Percentiles rank a stretch among this genome's conserved stretches.
Evolutionary conservation across 805 yeast species (phyloP).

Genomic region (Wickerhamomyces pijperi): DNA sequence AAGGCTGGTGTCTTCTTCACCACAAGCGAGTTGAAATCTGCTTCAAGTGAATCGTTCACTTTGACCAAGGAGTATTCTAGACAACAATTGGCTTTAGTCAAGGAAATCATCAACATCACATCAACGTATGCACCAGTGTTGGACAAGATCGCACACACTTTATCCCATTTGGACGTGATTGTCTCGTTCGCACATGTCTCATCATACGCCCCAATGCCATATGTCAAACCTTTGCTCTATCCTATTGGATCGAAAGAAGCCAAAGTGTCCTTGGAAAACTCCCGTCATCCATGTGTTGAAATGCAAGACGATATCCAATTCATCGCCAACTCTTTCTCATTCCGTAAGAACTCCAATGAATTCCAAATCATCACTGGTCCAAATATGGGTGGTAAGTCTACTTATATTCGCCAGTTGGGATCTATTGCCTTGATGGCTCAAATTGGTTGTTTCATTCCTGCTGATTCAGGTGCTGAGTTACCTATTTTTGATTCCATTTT

Average conservation of each 20-base stretch:
- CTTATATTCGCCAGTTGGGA: constrained; percentile 84
- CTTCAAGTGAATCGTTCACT: constrained; percentile 46
- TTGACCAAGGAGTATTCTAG: constrained; percentile 57
- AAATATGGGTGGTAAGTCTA: constrained; percentile 96
- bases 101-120: constrained; percentile 73
- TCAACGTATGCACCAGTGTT: constrained; percentile 74
- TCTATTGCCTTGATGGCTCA: constrained; percentile 82
- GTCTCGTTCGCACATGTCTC: constrained; percentile 77
- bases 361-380: constrained; percentile 90
- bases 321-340: constrained; percentile 79
- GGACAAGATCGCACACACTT: constrained; percentile 47
- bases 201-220: constrained; percentile 74
- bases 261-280: constrained; percentile 46
- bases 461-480: constrained; percentile 55
- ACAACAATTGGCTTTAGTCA: constrained; percentile 70
- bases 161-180: constrained; percentile 77
- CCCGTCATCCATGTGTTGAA: constrained; percentile 93
- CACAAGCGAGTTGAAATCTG: constrained; percentile 48
- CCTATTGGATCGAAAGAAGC: constrained; percentile 36
- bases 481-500: constrained; percentile 83
- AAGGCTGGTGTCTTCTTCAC: constrained; percentile 95
- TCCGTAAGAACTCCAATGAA: constrained; percentile 46
- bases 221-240: constrained; percentile 62
- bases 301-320: constrained; percentile 85
- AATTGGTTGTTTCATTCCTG: constrained; percentile 84